These are phyloP conservation scores for Oryza brachyantha DNA, from an alignment of 176 grass and related monocot species.

Conservation along the genomic window DNA sequence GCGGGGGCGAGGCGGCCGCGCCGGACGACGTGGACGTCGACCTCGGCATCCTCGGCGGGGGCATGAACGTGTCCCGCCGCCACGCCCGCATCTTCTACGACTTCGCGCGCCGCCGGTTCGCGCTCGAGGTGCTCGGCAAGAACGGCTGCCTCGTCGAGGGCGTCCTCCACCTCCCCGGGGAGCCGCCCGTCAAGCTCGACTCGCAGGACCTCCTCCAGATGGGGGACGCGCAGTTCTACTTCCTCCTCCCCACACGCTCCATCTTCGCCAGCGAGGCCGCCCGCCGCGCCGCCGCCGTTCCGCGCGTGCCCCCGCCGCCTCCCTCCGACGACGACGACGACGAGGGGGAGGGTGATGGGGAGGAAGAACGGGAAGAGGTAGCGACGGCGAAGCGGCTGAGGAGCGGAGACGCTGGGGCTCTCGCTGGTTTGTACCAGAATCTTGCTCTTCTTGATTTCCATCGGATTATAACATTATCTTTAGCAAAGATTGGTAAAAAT, in stretches of 20 bases:
- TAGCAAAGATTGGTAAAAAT: neutral
- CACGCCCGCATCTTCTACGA: conserved; percentile 92
- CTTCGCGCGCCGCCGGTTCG: conserved; percentile 64
- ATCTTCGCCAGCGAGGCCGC: conserved; percentile 43
- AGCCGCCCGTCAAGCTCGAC: conserved; percentile 67
- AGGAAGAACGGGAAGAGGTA: conserved; percentile 27
- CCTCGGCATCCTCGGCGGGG: conserved; percentile 66
- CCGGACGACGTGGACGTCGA: conserved; percentile 79
- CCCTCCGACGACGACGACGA: conserved; percentile 20
- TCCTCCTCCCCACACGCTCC: conserved; percentile 82
- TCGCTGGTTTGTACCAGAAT: conserved; percentile 42
- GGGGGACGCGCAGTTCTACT: conserved; percentile 85
- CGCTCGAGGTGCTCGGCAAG: conserved; percentile 83
- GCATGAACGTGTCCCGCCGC: conserved; percentile 87
- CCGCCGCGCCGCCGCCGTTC: neutral
- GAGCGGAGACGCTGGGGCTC: neutral
- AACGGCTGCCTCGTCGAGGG: conserved; percentile 90
- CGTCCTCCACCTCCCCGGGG: conserved; percentile 56
- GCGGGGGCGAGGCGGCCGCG: neutral
- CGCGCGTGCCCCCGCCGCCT: conserved; percentile 12
- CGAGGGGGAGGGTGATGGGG: conserved; percentile 9
- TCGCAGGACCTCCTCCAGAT: conserved; percentile 95
- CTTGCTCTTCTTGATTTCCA: neutral
- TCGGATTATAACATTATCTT: neutral
- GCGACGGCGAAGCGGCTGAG: conserved; percentile 34